These are phyloP conservation scores for Pseudoturritis turrita DNA, from an alignment of 345 rosid species.

Conservation along the genomic window DNA sequence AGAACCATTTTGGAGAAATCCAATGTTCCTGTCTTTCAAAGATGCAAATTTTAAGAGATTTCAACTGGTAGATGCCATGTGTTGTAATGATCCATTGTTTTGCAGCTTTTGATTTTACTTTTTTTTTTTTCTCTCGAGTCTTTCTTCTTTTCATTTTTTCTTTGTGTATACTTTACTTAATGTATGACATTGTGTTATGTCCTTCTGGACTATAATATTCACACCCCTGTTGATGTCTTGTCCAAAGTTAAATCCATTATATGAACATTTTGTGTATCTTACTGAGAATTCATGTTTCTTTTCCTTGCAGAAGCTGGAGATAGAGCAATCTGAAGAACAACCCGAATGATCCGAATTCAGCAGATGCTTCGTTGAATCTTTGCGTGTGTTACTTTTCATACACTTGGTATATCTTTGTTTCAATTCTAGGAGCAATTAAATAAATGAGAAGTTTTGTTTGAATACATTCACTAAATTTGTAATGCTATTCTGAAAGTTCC, in stretches of 20 bases:
- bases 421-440: constrained; percentile 21
- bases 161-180: neutral
- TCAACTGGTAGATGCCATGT: neutral
- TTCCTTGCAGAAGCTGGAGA: constrained; percentile 25
- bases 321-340: constrained; percentile 28
- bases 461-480: neutral
- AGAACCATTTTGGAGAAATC: neutral
- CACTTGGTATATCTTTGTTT: constrained; percentile 11
- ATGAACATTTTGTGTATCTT: neutral
- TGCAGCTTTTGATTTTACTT: neutral
- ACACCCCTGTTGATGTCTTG: neutral
- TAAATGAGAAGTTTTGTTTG: neutral
- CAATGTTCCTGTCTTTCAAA: neutral
- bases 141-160: neutral
- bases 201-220: neutral
- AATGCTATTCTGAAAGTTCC: neutral
- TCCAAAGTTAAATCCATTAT: neutral
- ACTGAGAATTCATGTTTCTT: neutral
- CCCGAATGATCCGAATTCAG: constrained; percentile 9
- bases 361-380: constrained; percentile 7
- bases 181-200: neutral
- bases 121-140: neutral
- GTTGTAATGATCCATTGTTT: neutral
- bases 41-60: neutral
- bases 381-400: constrained; percentile 7